Conservation (phyloP, 108 stramenopile species). For the Discostella stelligeroides region DNA sequence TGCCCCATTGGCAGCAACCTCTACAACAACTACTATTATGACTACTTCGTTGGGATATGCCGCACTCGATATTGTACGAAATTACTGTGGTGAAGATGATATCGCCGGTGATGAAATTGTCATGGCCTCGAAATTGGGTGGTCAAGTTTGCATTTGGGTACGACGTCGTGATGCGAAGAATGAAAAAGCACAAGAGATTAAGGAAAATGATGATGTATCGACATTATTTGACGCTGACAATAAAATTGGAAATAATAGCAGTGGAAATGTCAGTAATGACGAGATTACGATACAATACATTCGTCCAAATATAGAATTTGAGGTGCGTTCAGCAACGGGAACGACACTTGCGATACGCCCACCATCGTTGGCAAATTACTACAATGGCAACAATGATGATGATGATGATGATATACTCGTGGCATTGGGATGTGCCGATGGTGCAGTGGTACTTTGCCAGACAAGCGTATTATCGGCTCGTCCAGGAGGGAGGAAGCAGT, state of each 20-base stretch:
- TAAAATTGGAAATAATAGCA: neutral
- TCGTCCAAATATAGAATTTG: conserved; percentile 35
- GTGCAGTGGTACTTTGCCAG: conserved; percentile 29
- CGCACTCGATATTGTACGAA: conserved; percentile 35
- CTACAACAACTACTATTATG: neutral
- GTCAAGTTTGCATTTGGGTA: conserved; percentile 39
- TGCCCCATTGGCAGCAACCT: neutral
- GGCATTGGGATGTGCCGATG: conserved; percentile 47
- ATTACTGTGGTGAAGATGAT: conserved; percentile 32
- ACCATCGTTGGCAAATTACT: conserved; percentile 37
- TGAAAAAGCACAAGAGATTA: too few species aligned
- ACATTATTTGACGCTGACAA: conserved; percentile 3
- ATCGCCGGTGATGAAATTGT: conserved; percentile 41
- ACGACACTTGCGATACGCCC: conserved; percentile 52
- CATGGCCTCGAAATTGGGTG: conserved; percentile 38
- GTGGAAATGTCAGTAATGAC: too few species aligned
- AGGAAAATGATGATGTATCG: conserved; percentile 16
- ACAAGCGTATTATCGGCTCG: conserved; percentile 30
- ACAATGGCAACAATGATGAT: conserved; percentile 15
- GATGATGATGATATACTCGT: conserved; percentile 31
- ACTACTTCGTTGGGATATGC: conserved; percentile 31
- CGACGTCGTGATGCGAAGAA: conserved; percentile 16
- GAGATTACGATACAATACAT: neutral
- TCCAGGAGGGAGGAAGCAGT: conserved; percentile 5
- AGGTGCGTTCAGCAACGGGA: conserved; percentile 30